Evolutionary conservation across 208 protist genomes (phyloP), one percentile per base, ranked within the genome.

Genomic region (Trypanosoma caninum): DNA sequence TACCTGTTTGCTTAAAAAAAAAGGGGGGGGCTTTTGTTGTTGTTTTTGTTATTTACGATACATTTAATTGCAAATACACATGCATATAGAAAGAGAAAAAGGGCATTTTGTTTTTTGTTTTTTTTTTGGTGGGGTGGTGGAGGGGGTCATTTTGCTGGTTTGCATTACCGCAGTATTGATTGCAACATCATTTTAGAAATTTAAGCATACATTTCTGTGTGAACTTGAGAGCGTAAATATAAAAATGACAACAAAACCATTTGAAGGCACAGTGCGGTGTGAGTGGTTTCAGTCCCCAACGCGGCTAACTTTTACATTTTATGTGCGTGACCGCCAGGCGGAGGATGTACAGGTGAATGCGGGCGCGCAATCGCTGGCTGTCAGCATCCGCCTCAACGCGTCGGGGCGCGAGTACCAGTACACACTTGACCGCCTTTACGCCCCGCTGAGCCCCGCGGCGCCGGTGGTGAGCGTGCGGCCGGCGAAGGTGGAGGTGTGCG

Each of bases 261-360:
- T 85, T 54, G 63, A 56, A 8, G 76, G 72, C 0, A 61, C 68
- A 33, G 82, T 93, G 44, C 81, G 83, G 40, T 84, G 80, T 65
- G 93, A 97, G 60, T 97, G 91, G 90, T 96, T 92, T 65, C 93
- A 97, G 67, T 86, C 83, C 11, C 59, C 58, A 5, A 64, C 74
- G 13, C 56, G 55, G 13, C 42, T 96, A 27, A 78, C 75, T 40
- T 80, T 97, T 59, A 87, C 76, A 34, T 93, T 95, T 64, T 95
- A 92, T 73, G 80, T 94, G 18, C 92, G 93, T 52, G 74, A 94
- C 20, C 69, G 82, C 23, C 58, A 50, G 0, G 66, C 67, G 22
- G 44, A 66, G 2, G 84, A 96, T 46, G 84, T 93, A 22, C 40
- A 47, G 2, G 85, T 94, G 20, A 45, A 56, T 27, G 62, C 59